A percentile compares a stretch with the other conserved stretches of the same genome.
These are phyloP conservation scores for Lentinus brumalis DNA, from an alignment of 768 basidiomycete genomes.

Conservation along the genomic window DNA sequence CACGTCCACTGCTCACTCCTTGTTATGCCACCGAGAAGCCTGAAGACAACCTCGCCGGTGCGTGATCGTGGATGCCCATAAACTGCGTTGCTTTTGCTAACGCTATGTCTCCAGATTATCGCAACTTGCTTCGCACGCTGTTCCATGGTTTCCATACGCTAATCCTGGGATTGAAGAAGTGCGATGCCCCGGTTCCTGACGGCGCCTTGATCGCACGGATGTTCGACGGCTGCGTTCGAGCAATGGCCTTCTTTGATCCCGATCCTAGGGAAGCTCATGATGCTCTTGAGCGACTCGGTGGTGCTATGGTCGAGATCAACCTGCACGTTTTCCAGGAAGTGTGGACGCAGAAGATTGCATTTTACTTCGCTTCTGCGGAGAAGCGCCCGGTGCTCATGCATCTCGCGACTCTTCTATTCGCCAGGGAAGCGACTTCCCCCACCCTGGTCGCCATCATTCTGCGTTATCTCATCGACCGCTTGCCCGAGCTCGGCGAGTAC, in stretches of 20 bases:
- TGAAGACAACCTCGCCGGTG: conserved; percentile 81
- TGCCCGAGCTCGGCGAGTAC: conserved; percentile 83
- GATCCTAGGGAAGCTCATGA: conserved; percentile 72
- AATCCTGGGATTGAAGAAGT: conserved; percentile 74
- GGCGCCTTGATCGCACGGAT: conserved; percentile 86
- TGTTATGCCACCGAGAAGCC: conserved; percentile 79
- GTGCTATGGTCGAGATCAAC: conserved; percentile 80
- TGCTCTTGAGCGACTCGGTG: conserved; percentile 78
- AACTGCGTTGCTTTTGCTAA: conserved; percentile 12
- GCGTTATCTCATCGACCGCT: conserved; percentile 78
- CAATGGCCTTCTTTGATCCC: conserved; percentile 78
- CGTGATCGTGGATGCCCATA: conserved; percentile 25
- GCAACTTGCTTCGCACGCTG: conserved; percentile 83
- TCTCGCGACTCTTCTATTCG: conserved; percentile 82
- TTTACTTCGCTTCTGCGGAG: conserved; percentile 81
- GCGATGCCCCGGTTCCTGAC: conserved; percentile 77
- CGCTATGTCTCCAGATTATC: conserved; percentile 61
- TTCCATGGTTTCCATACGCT: conserved; percentile 86
- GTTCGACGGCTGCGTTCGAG: conserved; percentile 82
- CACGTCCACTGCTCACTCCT: conserved; percentile 78
- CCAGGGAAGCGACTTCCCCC: conserved; percentile 73
- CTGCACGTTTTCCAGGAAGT: conserved; percentile 94
- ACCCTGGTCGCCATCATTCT: conserved; percentile 88
- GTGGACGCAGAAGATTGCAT: conserved; percentile 90
- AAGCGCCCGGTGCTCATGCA: conserved; percentile 80